A percentile compares a stretch with the other conserved stretches of the same genome.
phyloP scores from a whole-genome alignment of 2,329 filamentous ascomycete genomes.

The Calonectria hawksworthii region DNA sequence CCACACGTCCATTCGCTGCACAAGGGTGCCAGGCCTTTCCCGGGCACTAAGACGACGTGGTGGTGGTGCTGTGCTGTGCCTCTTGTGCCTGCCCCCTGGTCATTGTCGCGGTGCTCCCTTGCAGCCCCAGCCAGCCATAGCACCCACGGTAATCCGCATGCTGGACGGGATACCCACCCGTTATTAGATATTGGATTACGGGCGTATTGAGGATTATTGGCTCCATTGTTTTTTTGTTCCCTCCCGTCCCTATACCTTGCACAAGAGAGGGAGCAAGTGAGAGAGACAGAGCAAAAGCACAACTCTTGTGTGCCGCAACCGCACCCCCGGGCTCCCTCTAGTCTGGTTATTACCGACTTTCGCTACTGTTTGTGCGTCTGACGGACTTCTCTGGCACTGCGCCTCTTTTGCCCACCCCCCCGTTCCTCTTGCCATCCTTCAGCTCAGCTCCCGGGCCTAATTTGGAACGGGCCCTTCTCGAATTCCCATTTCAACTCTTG shows the following conservation, averaged over 20 bases:
- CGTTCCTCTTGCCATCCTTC: constrained; percentile 12
- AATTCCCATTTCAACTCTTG: constrained; percentile 20
- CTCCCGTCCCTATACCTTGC: constrained; percentile 5
- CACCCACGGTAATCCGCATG: constrained; percentile 1
- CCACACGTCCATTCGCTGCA: background rate
- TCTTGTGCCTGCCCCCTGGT: constrained; percentile 2
- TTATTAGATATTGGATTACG: constrained; percentile 25
- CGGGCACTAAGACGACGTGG: background rate
- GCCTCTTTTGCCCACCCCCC: constrained; percentile 16
- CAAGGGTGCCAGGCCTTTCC: constrained; percentile 4
- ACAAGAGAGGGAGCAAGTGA: background rate
- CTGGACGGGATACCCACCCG: constrained; percentile 11
- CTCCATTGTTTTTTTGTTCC: constrained; percentile 2
- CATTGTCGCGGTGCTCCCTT: constrained; percentile 8
- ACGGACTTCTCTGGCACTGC: constrained; percentile 19
- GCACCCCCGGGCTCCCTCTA: background rate
- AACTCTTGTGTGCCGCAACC: constrained; percentile 1
- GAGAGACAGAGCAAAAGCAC: background rate
- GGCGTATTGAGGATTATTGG: constrained; percentile 20
- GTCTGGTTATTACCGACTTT: constrained; percentile 14
- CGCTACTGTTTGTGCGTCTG: constrained; percentile 3
- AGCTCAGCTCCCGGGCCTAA: constrained; percentile 26
- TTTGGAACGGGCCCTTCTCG: constrained; percentile 27
- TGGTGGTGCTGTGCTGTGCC: constrained; percentile 2
- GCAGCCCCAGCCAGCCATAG: constrained; percentile 6